Evolutionary conservation across 192 early-diverging fungal species (phyloP).

Genomic region (Umbelopsis sp.): DNA sequence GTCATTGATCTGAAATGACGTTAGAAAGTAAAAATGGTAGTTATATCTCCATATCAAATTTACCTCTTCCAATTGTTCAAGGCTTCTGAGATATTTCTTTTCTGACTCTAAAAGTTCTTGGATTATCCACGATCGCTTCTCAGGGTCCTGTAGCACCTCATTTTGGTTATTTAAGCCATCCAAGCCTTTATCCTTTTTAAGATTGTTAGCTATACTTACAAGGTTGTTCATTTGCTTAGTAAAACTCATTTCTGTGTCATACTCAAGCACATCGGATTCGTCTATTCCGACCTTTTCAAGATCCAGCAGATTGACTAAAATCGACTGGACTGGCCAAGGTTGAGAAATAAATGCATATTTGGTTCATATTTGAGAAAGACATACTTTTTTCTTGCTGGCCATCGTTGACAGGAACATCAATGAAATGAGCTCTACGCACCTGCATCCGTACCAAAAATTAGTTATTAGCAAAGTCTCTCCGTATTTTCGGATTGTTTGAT

Average conservation of each 20-base stretch:
- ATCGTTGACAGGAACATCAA: neutral
- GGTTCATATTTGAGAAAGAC: too few relatives aligned
- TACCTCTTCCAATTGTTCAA: neutral
- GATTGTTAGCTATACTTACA: neutral
- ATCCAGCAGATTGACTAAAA: too few relatives aligned
- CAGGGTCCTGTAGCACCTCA: neutral
- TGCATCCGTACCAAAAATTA: neutral
- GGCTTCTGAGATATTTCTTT: neutral
- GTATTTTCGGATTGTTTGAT: neutral
- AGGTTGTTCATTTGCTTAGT: neutral
- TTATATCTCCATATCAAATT: neutral
- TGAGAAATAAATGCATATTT: too few relatives aligned
- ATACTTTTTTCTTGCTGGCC: neutral
- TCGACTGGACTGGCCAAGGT: too few relatives aligned
- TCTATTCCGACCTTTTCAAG: too few relatives aligned
- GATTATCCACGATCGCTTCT: neutral
- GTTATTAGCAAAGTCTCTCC: too few relatives aligned
- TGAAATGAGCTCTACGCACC: neutral
- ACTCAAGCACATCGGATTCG: too few relatives aligned
- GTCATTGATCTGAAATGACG: neutral
- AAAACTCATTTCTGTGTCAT: too few relatives aligned
- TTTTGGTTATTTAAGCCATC: neutral
- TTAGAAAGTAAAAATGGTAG: neutral
- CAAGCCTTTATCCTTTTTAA: too few relatives aligned
- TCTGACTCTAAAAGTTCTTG: neutral